Evolutionary conservation across 2,329 filamentous ascomycete species (phyloP), one percentile per base, ranked within the genome.

Genomic region (Arthrobotrys iridis): DNA sequence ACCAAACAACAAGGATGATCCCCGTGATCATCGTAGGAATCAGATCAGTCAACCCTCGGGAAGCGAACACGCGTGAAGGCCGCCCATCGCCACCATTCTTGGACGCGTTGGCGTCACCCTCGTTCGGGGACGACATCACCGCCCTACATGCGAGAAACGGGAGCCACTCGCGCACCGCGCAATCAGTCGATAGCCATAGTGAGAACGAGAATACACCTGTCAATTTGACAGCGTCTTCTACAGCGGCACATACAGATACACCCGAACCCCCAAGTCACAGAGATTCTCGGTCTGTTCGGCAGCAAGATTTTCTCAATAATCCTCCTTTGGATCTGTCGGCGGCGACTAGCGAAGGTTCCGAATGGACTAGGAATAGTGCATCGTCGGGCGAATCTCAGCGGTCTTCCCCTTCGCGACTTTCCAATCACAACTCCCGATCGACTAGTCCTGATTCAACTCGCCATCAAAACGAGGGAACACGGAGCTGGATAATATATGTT

Each of bases 401-500:
- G 7, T 73, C 43, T 6, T 52, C 50, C 6, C 46, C 45, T 26
- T 50, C 52, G 0, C 52, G 40, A 8, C 15, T 30, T 43, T 57
- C 55, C 8, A 33, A 46, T 26, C 45, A 57, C 2, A 57, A 66
- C 24, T 59, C 63, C 30, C 45, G 63, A 26, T 59, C 60, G 10
- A 13, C 40, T 3, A 68, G 71, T n/a, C 68, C 66, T 11, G 66
- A 76, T 66, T 60, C 72, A 4, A 15, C 22, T 15, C 50, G 66
- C 11, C 45, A 46, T 7, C 62, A 64, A 64, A 80, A 82, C 7
- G 82, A 83, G 68, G 85, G 84, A 64, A 88, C 87, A 64, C 83
- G 89, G 77, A 91, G 88, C 81, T 91, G 89, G 89, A 86, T 91
- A 78, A 90, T 91, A 62, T 91, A 91, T 79, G 88, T 91, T 6